These are phyloP conservation scores for Dictyostelium capitatum DNA, from an alignment of 78 protist species.

Conservation along the genomic window DNA sequence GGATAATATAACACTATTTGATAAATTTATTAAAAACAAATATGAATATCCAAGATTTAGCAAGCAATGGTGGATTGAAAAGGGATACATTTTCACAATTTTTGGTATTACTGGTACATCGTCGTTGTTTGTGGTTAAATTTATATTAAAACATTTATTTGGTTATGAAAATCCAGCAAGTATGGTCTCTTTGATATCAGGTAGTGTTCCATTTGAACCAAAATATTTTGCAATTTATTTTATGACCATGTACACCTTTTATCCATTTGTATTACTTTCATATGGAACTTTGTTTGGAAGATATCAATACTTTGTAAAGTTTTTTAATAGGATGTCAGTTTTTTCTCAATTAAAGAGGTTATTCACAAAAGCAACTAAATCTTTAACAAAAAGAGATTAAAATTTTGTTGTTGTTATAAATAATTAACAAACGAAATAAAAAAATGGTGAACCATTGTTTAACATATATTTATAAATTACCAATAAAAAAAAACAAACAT, in stretches of 20 bases:
- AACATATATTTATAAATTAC: no score
- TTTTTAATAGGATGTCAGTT: conserved; percentile 42
- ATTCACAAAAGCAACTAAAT: not conserved
- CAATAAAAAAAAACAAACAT: no score
- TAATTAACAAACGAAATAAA: no score
- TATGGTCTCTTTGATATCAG: conserved; percentile 31
- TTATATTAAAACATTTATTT: conserved; percentile 12
- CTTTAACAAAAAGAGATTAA: not conserved
- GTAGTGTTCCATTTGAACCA: not conserved
- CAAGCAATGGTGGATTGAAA: conserved; percentile 46
- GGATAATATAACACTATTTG: conserved; percentile 12
- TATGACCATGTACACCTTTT: conserved; percentile 52
- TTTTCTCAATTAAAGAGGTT: conserved; percentile 18
- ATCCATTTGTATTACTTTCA: conserved; percentile 50
- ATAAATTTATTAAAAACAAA: conserved; percentile 55
- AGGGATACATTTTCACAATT: not conserved
- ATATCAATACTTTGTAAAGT: conserved; percentile 45
- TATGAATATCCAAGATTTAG: conserved; percentile 68
- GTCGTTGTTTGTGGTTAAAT: conserved; percentile 32
- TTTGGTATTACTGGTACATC: conserved; percentile 71
- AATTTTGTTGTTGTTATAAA: no score
- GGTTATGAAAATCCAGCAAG: conserved; percentile 45
- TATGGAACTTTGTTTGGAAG: conserved; percentile 71
- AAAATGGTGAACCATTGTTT: no score
- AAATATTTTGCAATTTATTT: conserved; percentile 31